Evolutionary conservation across 257 asterid species (phyloP), one percentile per base, ranked within the genome.

Genomic region (Linderniella brevidens): DNA sequence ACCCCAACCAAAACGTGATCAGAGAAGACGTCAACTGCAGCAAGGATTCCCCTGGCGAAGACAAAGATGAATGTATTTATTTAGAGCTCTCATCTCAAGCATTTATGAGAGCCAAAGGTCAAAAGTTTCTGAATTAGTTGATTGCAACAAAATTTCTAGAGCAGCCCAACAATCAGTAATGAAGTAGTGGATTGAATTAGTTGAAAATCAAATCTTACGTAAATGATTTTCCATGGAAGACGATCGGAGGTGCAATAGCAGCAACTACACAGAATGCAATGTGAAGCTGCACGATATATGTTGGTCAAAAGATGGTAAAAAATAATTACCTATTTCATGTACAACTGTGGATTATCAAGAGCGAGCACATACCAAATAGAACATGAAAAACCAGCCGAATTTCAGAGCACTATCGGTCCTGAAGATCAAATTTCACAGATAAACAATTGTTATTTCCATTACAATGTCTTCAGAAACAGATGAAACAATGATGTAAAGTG

Each of bases 391-490:
- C 93, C 93, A 81, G 49, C 96, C 72, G 68, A 90, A 90, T 61
- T 74, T 90, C 59, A 90, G 53, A 0, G 99, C 99, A 71, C 99
- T 90, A 61, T 90, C 93, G 19, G 85, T 81, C 82, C 99, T 90
- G 86, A 53, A 71, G 60, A 61, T 58, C 45, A 56, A 29, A 49
- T 59, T 36, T 55, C 42, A 41, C 0, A 55, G 32, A 50, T 46
- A 20, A 60, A 62, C 3, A 29, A 43, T 9, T 1, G 25, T 60
- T 52, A 66, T 46, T 35, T 17, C 11, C 55, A 13, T 19, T 18
- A 29, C 25, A n/a, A 36, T 18, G 54, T 50, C 41, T 13, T 32
- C 16, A 42, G 3, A 35, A 52, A 45, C 17, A 46, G 37, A 58
- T n/a, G 35, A 44, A 13, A 51, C 47, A 32, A 50, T 48, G 50